phyloP scores from a whole-genome alignment of 1,284 basidiomycete species.

The Erythrobasidium hasegawianum region DNA sequence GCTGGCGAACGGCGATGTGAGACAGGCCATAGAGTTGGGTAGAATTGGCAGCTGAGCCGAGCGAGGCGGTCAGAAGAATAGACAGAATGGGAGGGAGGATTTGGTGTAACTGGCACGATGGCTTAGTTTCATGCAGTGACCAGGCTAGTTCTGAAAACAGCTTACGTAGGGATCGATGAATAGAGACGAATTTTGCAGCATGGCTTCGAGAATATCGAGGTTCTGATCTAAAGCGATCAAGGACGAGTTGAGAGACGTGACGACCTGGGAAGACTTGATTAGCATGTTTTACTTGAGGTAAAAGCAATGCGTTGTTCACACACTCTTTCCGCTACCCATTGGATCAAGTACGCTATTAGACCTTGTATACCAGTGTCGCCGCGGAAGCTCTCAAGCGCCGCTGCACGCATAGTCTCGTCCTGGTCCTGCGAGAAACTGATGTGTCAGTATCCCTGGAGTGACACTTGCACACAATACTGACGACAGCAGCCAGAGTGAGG shows the following conservation, averaged over 20 bases:
- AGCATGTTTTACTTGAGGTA: neutral
- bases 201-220: constrained; percentile 73
- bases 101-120: constrained; percentile 72
- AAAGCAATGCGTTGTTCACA: constrained; percentile 54
- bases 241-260: constrained; percentile 52
- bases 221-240: constrained; percentile 69
- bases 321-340: constrained; percentile 83
- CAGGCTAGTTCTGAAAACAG: neutral
- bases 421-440: constrained; percentile 41
- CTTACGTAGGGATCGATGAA: constrained; percentile 94
- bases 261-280: neutral
- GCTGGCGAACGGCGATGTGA: constrained; percentile 64
- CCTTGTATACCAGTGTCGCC: constrained; percentile 89
- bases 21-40: constrained; percentile 54
- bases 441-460: neutral
- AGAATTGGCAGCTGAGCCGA: constrained; percentile 42
- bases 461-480: constrained; percentile 50
- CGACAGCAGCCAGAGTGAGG: constrained; percentile 77
- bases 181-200: constrained; percentile 78
- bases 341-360: constrained; percentile 89
- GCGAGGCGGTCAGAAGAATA: constrained; percentile 61
- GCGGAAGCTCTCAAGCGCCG: constrained; percentile 82
- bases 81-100: constrained; percentile 88
- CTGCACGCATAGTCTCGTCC: constrained; percentile 62
- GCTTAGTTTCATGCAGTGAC: neutral